Evolutionary conservation across 768 basidiomycete species (phyloP), one percentile per base, ranked within the genome.

Genomic region (Rhizopogon sp.): DNA sequence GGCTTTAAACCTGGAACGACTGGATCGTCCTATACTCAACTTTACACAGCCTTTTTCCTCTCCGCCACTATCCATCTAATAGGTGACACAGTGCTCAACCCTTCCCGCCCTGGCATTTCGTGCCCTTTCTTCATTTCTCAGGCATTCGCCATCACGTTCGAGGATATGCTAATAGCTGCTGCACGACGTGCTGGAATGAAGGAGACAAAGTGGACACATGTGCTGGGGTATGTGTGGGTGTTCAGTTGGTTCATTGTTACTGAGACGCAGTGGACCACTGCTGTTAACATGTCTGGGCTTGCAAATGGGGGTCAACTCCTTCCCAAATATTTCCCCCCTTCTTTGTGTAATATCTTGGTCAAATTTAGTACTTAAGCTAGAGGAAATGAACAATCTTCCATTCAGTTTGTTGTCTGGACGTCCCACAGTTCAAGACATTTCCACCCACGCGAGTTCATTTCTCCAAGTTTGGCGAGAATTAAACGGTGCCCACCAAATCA

Each of bases 21-120:
- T 20, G 50, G 54, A 2, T 72, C 68, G 14, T 63, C 66, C n/a
- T 71, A 67, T 58, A 64, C 69, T 39, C 71, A 72, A 29, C 66
- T 77, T 7, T 74, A 64, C 58, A 58, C 63, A 16, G 70, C 68
- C 0, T 76, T 76, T 63, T 29, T 64, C 16, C 40, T 75, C 11
- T 74, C 75, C 2, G 72, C 70, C 11, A 50, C 66, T 7, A 70
- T 59, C 1, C 74, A 76, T 31, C 67, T 66, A 5, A 39, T 67
- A 25, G 76, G 76, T 56, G 70, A 67, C 43, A 37, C 56, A 1
- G 57, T 70, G 39, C 52, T 74, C 25, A 58, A 35, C 14, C 25
- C 22, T 25, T 50, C 54, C 17, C 39, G 35, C 33, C 9, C 52
- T 17, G 54, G 49, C 2, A n/a, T 31, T n/a, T 56, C 33, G 14